phyloP scores from a whole-genome alignment of 441 rosid species.

The Adansonia grandidieri region DNA sequence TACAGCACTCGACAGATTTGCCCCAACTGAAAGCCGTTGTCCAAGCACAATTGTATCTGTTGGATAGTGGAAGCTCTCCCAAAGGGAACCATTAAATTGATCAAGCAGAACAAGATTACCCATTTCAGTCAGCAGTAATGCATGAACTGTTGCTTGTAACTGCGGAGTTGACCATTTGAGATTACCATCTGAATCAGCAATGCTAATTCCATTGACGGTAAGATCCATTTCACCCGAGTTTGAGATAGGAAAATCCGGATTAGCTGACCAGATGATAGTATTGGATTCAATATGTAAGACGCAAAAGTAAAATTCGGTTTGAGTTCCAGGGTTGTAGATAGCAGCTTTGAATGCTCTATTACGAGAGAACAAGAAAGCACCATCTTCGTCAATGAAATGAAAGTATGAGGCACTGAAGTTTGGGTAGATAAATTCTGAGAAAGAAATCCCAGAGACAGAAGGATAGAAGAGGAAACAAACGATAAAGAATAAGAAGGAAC shows the following conservation, averaged over 20 bases:
- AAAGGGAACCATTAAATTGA: constrained; percentile 56
- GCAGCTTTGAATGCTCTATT: constrained; percentile 66
- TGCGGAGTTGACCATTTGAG: constrained; percentile 72
- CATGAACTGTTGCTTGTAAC: constrained; percentile 51
- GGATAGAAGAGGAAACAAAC: constrained; percentile 38
- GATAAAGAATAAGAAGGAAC: constrained; percentile 36
- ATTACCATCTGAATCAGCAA: constrained; percentile 47
- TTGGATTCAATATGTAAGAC: constrained; percentile 67
- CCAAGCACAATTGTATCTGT: constrained; percentile 77
- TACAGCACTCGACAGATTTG: constrained; percentile 49
- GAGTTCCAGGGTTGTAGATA: constrained; percentile 54
- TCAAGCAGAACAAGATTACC: constrained; percentile 79
- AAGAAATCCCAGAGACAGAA: constrained; percentile 44
- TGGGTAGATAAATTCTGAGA: constrained; percentile 56
- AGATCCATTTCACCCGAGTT: constrained; percentile 62
- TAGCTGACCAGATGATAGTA: constrained; percentile 79
- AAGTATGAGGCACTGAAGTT: constrained; percentile 70
- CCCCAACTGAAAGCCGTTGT: constrained; percentile 52
- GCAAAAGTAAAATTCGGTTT: constrained; percentile 61
- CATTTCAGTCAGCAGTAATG: constrained; percentile 58
- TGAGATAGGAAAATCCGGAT: constrained; percentile 65
- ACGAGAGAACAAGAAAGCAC: constrained; percentile 69
- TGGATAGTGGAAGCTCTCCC: constrained; percentile 81
- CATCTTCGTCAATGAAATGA: constrained; percentile 53
- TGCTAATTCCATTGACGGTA: constrained; percentile 55